Conservation (phyloP, 2,329 filamentous ascomycete species). For the Tolypocladium paradoxum region DNA sequence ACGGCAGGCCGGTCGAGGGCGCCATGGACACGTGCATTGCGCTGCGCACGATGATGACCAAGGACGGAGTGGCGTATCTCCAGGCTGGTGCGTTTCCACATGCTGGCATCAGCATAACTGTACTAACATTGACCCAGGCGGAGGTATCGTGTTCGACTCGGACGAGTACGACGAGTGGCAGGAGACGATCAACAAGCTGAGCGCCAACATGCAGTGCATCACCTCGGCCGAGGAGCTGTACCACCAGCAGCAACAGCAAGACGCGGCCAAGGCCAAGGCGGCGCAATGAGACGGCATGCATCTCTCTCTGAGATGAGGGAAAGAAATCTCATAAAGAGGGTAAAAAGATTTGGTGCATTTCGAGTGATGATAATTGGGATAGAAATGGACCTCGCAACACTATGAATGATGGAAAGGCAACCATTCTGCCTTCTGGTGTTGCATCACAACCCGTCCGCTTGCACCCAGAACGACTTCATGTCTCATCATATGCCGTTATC, state of each 20-base stretch:
- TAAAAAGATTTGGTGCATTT: no score
- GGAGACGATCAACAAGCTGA: conserved; percentile 89
- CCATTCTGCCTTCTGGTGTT: background rate
- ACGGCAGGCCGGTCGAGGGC: conserved; percentile 58
- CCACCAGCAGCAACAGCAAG: conserved; percentile 20
- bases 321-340: background rate
- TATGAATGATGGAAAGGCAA: background rate
- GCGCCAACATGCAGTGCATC: conserved; percentile 83
- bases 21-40: conserved; percentile 83
- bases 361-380: background rate
- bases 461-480: background rate
- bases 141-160: conserved; percentile 90
- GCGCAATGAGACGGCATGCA: background rate
- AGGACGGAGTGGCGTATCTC: conserved; percentile 83
- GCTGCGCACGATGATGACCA: conserved; percentile 86
- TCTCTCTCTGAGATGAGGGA: background rate
- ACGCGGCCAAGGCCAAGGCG: background rate
- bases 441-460: background rate
- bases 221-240: conserved; percentile 67
- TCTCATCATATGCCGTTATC: background rate
- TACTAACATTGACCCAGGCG: conserved; percentile 34
- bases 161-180: conserved; percentile 89
- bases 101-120: background rate
- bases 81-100: conserved; percentile 49
- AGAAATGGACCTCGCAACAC: background rate